These are phyloP conservation scores for Coemansia sp. DNA, from an alignment of 192 early-diverging fungal species.

Conservation along the genomic window DNA sequence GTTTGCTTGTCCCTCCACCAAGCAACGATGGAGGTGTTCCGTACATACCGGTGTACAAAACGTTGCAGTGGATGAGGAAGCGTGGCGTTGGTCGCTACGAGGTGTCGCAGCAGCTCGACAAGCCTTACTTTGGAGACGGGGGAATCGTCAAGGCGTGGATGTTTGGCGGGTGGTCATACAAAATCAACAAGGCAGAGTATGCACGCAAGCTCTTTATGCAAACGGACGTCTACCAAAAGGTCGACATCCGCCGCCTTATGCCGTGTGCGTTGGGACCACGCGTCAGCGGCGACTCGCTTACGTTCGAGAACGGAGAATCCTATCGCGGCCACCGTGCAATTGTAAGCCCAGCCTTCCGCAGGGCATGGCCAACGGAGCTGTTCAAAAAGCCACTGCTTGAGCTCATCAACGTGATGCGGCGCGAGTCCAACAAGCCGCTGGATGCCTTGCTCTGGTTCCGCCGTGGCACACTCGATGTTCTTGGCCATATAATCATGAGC, in stretches of 20 bases:
- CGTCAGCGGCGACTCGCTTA: constrained; percentile 43
- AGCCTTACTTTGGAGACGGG: constrained; percentile 20
- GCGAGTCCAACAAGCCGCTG: constrained; percentile 30
- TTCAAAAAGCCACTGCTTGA: constrained; percentile 42
- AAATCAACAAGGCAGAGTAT: constrained; percentile 46
- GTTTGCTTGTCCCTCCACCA: constrained; percentile 21
- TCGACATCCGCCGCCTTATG: constrained; percentile 44
- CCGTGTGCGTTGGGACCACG: constrained; percentile 49
- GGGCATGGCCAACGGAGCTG: constrained; percentile 46
- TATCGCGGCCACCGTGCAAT: constrained; percentile 54
- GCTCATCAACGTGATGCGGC: constrained; percentile 49
- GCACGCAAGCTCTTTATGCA: constrained; percentile 53
- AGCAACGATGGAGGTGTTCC: constrained; percentile 49
- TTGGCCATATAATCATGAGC: constrained; percentile 58
- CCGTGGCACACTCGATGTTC: constrained; percentile 59
- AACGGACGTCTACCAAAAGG: constrained; percentile 49
- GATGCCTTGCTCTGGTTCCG: constrained; percentile 46
- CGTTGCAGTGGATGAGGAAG: constrained; percentile 42
- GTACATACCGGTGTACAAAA: constrained; percentile 40
- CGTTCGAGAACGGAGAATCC: constrained; percentile 48
- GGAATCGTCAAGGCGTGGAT: constrained; percentile 54
- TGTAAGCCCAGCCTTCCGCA: constrained; percentile 53
- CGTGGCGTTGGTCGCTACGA: constrained; percentile 43
- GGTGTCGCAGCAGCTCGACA: constrained; percentile 45
- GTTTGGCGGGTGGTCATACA: constrained; percentile 53